Conservation (phyloP, 805 yeast genomes). For the Isabelozyma gotoi region DNA sequence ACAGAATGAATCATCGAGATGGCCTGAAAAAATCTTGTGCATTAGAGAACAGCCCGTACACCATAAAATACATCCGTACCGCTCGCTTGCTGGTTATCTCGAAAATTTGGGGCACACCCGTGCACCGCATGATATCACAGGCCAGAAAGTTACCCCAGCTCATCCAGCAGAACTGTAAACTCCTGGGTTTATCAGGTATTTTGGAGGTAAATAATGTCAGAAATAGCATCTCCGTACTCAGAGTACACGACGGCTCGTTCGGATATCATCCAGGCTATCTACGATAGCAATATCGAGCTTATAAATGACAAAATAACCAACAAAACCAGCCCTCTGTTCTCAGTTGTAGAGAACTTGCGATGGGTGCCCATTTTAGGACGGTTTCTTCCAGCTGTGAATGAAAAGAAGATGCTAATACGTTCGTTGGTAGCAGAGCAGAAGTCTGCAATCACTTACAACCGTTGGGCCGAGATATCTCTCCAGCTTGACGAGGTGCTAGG, state of each 20-base stretch:
- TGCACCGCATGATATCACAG: not conserved
- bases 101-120: not conserved
- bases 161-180: no score
- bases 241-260: not conserved
- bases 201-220: not conserved
- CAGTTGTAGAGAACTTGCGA: constrained; percentile 4
- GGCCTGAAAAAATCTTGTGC: not conserved
- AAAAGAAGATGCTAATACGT: constrained; percentile 20
- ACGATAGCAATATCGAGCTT: constrained; percentile 3
- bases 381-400: constrained; percentile 19
- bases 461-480: constrained; percentile 68
- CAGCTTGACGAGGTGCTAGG: constrained; percentile 65
- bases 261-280: constrained; percentile 8
- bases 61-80: not conserved
- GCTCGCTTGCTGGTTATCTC: no score
- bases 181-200: no score
- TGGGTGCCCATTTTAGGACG: constrained; percentile 18
- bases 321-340: not conserved
- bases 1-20: not conserved
- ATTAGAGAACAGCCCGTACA: not conserved
- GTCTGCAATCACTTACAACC: constrained; percentile 43
- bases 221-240: not conserved
- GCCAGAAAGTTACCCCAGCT: not conserved
- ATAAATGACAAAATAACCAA: constrained; percentile 1
- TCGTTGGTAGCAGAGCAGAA: constrained; percentile 28